Base-by-base conservation (phyloP, 768 basidiomycete genomes). In the Amyloporia xantha region DNA sequence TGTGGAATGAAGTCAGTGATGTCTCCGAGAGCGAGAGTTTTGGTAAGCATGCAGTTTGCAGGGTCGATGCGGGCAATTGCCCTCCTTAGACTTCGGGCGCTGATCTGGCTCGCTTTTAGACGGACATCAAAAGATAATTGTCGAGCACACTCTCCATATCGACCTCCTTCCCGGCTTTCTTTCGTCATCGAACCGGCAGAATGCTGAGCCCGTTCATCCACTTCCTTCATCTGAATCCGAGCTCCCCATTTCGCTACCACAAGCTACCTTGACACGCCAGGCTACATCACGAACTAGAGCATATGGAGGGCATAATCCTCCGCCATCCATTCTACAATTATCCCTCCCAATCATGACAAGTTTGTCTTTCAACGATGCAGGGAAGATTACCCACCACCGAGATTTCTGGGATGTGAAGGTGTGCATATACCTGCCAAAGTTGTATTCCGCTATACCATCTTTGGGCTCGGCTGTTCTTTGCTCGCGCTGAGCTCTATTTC, bases 61-160 rank as follows among this genome's bases (percentile, higher is more conserved):
- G 30, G 30, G 30, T 33, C n/a, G n/a, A n/a, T n/a, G n/a, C n/a
- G n/a, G n/a, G n/a, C n/a, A n/a, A n/a, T n/a, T n/a, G n/a, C n/a
- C n/a, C n/a, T n/a, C n/a, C n/a, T n/a, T n/a, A n/a, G n/a, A n/a
- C n/a, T n/a, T n/a, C n/a, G n/a, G n/a, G n/a, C n/a, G n/a, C n/a
- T n/a, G n/a, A n/a, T n/a, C n/a, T n/a, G n/a, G n/a, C n/a, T n/a
- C n/a, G n/a, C n/a, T n/a, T n/a, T n/a, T 24, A 90, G 88, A 89
- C 62, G 85, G 86, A 17, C 80, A 84, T 59, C 76, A 78, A 48
- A 82, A 79, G 65, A 77, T 77, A 36, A 82, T 89, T 21, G 79
- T 91, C 40, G 84, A 89, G 60, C 89, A 90, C 62, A 88, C 84
- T 1, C 73, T 91, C 49, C 81, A 91, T 62, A 68, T 91, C 35